Percentiles rank a stretch among this genome's conserved stretches.
These are phyloP conservation scores for Takashimella koratensis DNA, from an alignment of 1,284 basidiomycete species.

Conservation along the genomic window DNA sequence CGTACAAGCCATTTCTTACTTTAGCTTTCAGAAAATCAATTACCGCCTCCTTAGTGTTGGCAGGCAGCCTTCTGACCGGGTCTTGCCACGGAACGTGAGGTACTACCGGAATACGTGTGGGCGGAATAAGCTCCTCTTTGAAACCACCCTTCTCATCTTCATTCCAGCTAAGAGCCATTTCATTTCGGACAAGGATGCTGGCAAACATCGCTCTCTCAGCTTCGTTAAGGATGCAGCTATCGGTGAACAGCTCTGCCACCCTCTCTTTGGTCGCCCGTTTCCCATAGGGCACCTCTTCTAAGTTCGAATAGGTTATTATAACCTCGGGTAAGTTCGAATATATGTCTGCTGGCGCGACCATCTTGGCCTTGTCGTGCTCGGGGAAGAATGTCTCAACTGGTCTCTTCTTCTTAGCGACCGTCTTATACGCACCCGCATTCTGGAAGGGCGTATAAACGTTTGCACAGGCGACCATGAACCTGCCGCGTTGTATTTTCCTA, in stretches of 20 bases:
- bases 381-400: conserved; percentile 3
- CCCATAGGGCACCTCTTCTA: neutral
- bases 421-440: conserved; percentile 6
- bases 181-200: neutral
- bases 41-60: conserved; percentile 1
- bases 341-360: neutral
- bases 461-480: neutral
- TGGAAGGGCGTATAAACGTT: neutral
- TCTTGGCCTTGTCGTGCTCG: conserved; percentile 3
- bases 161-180: conserved; percentile 2
- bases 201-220: conserved; percentile 2
- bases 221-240: neutral
- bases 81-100: conserved; percentile 5
- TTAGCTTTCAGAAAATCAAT: conserved; percentile 2
- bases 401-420: conserved; percentile 10
- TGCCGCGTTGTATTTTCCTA: neutral
- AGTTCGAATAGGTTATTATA: neutral
- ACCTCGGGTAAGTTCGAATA: neutral
- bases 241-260: neutral
- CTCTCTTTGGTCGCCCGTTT: neutral
- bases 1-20: conserved; percentile 4
- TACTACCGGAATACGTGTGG: neutral
- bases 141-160: conserved; percentile 8
- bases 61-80: neutral
- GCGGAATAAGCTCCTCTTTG: neutral